Evolutionary conservation across 306 rosid species (phyloP), one percentile per base, ranked within the genome.

Genomic region (Crotalaria pallida): DNA sequence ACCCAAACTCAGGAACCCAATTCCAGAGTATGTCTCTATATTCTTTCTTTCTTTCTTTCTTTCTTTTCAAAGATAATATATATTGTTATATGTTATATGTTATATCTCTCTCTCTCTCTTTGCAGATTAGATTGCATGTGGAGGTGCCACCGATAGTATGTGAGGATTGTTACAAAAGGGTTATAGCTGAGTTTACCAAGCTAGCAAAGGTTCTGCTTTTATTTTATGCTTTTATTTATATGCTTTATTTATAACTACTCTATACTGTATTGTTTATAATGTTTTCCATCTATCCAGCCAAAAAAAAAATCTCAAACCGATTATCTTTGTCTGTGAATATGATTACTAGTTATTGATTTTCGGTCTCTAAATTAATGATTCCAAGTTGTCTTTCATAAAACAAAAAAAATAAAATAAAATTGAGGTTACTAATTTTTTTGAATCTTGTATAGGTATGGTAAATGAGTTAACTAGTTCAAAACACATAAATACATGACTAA

Each of bases 91-190:
- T 4, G 31, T 21, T 10, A 10, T 53, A 59, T 70, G 47, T 51
- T 71, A 26, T 38, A 56, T 33, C 7, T 17, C 33, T 33, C 6
- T 18, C 24, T 29, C n/a, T 77, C 49, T 72, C 18, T 58, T 45
- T 78, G 85, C 89, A 94, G 98, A 88, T 90, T 70, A 94, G 84
- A 72, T 72, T 94, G 88, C 84, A 80, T 22, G 86, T 94, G 24
- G 85, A 88, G 65, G 98, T 94, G 66, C 98, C 98, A 43, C 71
- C 86, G 24, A 74, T 80, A 49, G 95, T 94, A 27, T 90, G 97
- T 21, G 82, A 94, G 69, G 97, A 90, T 72, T 94, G 96, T 78
- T 84, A 90, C 92, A 67, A 77, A 21, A 73, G 64, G 81, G 84
- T 87, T 78, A 47, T 94, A 16, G 71, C 22, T 34, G 97, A 94